A percentile compares a stretch with the other conserved stretches of the same genome.
phyloP scores from a whole-genome alignment of 257 asterid species.

The Anisodus acutangulus region DNA sequence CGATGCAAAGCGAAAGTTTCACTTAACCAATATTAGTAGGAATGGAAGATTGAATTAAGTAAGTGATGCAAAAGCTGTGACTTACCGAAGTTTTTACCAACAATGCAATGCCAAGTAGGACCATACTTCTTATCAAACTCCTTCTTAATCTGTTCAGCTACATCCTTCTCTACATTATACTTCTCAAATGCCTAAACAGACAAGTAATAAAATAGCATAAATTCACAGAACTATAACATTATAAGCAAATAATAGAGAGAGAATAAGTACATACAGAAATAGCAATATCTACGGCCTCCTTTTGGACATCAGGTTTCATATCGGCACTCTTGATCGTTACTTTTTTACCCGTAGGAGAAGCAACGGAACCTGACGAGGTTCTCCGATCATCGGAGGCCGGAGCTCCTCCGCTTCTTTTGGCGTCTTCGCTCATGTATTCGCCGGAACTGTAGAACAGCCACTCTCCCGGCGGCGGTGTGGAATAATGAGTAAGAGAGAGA shows the following conservation, averaged over 20 bases:
- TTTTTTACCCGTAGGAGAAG: constrained; percentile 55
- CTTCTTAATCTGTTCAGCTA: constrained; percentile 94
- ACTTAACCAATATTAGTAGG: neutral
- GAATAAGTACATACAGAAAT: constrained; percentile 70
- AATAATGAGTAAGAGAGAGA: neutral
- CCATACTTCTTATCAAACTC: constrained; percentile 89
- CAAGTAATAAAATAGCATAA: neutral
- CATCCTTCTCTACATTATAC: constrained; percentile 88
- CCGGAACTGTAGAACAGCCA: neutral
- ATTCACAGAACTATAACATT: neutral
- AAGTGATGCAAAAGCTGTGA: neutral
- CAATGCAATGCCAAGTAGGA: constrained; percentile 99
- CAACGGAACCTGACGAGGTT: constrained; percentile 53
- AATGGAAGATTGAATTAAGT: neutral
- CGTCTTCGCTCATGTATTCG: constrained; percentile 68
- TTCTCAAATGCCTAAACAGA: constrained; percentile 81
- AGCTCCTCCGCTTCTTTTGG: constrained; percentile 70
- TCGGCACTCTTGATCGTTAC: constrained; percentile 87
- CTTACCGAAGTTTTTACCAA: constrained; percentile 96
- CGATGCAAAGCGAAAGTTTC: too few relatives aligned
- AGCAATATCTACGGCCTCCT: constrained; percentile 92
- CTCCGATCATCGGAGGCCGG: constrained; percentile 60
- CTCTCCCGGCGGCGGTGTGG: neutral
- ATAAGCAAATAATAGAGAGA: constrained; percentile 22
- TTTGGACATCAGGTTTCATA: constrained; percentile 93